Evolutionary conservation across 2,329 filamentous ascomycete species (phyloP).

Genomic region (Calonectria pseudoreteaudii): DNA sequence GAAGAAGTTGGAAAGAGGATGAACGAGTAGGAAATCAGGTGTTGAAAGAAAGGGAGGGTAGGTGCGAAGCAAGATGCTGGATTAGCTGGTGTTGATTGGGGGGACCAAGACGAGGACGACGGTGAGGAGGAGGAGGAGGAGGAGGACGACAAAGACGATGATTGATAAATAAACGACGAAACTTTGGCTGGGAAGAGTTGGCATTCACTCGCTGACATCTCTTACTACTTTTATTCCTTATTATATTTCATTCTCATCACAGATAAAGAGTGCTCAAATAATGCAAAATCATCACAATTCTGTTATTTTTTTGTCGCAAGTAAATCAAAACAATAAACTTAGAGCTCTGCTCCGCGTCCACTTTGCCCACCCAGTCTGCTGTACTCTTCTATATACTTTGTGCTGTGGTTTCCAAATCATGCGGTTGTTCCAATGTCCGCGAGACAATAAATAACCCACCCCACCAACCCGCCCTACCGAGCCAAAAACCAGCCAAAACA

Average conservation of each 20-base stretch:
- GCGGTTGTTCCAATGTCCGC: not conserved
- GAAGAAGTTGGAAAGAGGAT: conserved; percentile 7
- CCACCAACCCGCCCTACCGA: not conserved
- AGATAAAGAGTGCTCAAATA: not conserved
- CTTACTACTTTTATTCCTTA: not conserved
- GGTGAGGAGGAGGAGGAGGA: not conserved
- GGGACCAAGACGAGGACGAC: not conserved
- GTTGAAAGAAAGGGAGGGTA: not conserved
- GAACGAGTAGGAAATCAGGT: not conserved
- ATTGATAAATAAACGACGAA: not conserved
- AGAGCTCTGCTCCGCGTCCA: conserved; percentile 8
- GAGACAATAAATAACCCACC: conserved; percentile 5
- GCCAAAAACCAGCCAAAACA: not conserved
- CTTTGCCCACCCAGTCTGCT: conserved; percentile 4
- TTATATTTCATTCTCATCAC: not conserved
- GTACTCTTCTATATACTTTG: conserved; percentile 13
- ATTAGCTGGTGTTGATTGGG: not conserved
- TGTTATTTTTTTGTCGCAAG: not conserved
- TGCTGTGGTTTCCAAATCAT: conserved; percentile 11
- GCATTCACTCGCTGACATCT: conserved; percentile 11
- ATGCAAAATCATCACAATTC: not conserved
- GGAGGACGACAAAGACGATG: not conserved
- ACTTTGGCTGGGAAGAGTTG: not conserved
- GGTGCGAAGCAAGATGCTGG: not conserved
- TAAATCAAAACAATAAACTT: not conserved